Percentiles rank a stretch among this genome's conserved stretches.
These are phyloP conservation scores for Didymellaceae sp. DNA, from an alignment of 2,329 filamentous ascomycete genomes.

Conservation along the genomic window DNA sequence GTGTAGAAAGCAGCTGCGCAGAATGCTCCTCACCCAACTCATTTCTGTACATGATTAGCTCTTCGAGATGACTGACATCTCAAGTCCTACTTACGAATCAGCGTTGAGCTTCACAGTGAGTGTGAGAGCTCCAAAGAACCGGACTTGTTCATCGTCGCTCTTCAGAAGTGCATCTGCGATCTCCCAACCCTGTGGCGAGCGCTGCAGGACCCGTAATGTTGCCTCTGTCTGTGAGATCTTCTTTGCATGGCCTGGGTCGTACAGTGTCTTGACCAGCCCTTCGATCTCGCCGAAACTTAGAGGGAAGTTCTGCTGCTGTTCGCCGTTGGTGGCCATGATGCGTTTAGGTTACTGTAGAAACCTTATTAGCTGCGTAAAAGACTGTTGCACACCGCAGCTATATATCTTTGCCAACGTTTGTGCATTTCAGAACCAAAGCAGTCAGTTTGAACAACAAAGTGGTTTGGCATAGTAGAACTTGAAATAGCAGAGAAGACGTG, in stretches of 20 bases:
- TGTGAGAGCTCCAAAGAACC: conserved; percentile 91
- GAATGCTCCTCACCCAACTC: conserved; percentile 44
- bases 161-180: conserved; percentile 78
- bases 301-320: conserved; percentile 29
- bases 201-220: conserved; percentile 78
- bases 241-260: conserved; percentile 54
- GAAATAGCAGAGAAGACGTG: not conserved
- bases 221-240: conserved; percentile 68
- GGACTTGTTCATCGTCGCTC: conserved; percentile 74
- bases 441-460: too few species aligned
- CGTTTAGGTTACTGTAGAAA: not conserved
- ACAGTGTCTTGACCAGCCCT: conserved; percentile 59
- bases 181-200: conserved; percentile 82
- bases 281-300: conserved; percentile 46
- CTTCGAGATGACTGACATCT: not conserved
- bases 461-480: not conserved
- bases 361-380: not conserved
- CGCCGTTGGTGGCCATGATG: conserved; percentile 12
- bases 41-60: conserved; percentile 26
- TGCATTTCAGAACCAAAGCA: too few species aligned
- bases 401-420: too few species aligned
- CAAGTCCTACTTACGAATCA: conserved; percentile 69
- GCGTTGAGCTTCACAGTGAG: conserved; percentile 94
- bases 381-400: not conserved
- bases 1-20: conserved; percentile 44